Evolutionary conservation across 768 basidiomycete species (phyloP), one percentile per base, ranked within the genome.

Genomic region (Collybia sp.): DNA sequence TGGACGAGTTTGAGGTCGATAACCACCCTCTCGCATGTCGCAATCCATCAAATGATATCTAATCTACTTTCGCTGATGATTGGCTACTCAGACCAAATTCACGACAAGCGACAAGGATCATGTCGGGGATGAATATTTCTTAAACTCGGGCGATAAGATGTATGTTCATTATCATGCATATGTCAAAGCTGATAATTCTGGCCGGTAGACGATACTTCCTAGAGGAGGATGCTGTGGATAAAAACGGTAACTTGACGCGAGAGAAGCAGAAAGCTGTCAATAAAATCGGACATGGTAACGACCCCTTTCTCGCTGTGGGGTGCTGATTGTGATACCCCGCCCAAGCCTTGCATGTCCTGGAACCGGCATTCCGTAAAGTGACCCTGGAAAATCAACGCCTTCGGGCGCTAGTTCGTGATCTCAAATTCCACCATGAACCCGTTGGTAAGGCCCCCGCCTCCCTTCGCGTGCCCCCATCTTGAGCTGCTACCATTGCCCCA

Each of bases 131-230:
- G 82, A 91, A 30, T 98, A 98, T 64, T 99, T 99, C 58, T 70
- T 99, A 40, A 77, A 70, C 25, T 93, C 91, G 1, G 91, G 92
- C 2, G 92, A 97, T 64, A 96, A 96, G 73, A 90, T 98, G 71
- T 76, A 41, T 9, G 72, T 53, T 43, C 13, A 17, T 8, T 32
- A 34, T 37, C 35, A 10, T 37, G n/a, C 35, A 18, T 37, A 42
- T 18, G 34, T 10, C 12, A 32, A 20, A 13, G 25, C 11, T 18
- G 13, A 6, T 37, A 12, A 30, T n/a, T 41, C 30, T 20, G 33
- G 6, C 30, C 18, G 30, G 5, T 48, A 80, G 78, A 49, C 83
- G 88, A 5, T 98, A 84, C 64, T 98, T 99, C 65, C 71, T 99
- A 37, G 96, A 98, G 60, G 85, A 90, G 54, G 91, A 86, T 42